phyloP scores from a whole-genome alignment of 208 protist genomes.

The Naegleria lovaniensis region DNA sequence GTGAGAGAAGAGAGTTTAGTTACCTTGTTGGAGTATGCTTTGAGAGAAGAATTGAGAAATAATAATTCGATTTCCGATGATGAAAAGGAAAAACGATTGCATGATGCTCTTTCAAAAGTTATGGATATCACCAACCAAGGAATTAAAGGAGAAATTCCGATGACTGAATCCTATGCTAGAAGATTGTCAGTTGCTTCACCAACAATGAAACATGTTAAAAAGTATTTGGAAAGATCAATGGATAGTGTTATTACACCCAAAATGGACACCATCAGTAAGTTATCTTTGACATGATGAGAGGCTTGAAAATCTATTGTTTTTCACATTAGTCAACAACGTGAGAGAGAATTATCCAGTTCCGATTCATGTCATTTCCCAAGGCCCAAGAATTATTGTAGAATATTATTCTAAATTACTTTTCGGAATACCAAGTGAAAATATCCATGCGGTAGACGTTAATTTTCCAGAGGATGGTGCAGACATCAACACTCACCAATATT shows the following conservation, averaged over 20 bases:
- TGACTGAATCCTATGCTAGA: not conserved
- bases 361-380: slow-evolving; percentile 17
- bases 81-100: not conserved
- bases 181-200: not conserved
- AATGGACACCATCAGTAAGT: not conserved
- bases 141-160: not conserved
- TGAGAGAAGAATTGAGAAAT: not conserved
- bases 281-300: too few relatives aligned
- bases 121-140: slow-evolving; percentile 1
- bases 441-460: not conserved
- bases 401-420: not conserved
- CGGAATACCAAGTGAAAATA: not conserved
- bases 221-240: not conserved
- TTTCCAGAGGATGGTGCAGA: not conserved
- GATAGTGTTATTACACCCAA: not conserved
- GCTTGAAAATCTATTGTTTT: not conserved
- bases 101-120: not conserved
- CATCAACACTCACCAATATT: not conserved
- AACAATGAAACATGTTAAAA: not conserved
- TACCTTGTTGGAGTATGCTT: not conserved
- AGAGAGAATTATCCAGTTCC: not conserved
- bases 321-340: not conserved
- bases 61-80: not conserved
- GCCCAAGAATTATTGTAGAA: not conserved
- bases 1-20: slow-evolving; percentile 3